phyloP scores from a whole-genome alignment of 2,329 filamentous ascomycete species.

The Paraphaeosphaeria minitans region DNA sequence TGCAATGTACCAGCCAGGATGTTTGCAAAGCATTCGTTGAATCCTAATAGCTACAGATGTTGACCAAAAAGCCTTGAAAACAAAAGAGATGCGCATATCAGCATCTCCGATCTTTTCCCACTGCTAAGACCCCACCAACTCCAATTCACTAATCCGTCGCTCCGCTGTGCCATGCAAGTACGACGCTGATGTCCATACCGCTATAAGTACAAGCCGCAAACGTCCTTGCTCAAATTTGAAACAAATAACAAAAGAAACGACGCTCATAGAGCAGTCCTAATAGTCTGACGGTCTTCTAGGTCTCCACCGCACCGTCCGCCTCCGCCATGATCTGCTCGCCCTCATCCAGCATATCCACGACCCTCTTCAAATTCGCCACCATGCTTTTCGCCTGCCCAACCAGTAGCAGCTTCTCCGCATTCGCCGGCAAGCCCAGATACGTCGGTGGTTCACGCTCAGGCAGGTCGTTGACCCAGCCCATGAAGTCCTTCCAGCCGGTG shows the following conservation, averaged over 20 bases:
- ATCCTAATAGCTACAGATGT: neutral
- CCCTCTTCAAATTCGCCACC: slow-evolving; percentile 81
- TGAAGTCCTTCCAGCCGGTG: slow-evolving; percentile 84
- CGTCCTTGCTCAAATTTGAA: neutral
- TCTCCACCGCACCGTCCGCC: slow-evolving; percentile 27
- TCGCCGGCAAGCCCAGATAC: slow-evolving; percentile 89
- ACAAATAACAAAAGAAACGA: slow-evolving; percentile 10
- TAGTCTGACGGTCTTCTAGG: neutral
- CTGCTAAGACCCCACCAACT: neutral
- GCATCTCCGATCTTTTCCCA: slow-evolving; percentile 13
- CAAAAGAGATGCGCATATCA: slow-evolving; percentile 20
- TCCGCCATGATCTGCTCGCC: slow-evolving; percentile 88
- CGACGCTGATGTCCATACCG: neutral
- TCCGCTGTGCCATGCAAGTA: neutral
- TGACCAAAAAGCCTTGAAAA: neutral
- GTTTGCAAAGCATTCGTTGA: neutral
- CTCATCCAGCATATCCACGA: slow-evolving; percentile 89
- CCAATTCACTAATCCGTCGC: neutral
- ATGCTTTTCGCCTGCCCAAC: slow-evolving; percentile 86
- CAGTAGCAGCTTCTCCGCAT: slow-evolving; percentile 93
- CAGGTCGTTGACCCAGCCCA: slow-evolving; percentile 86
- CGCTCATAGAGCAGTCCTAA: neutral
- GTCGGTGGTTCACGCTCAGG: slow-evolving; percentile 96
- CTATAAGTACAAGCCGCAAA: neutral
- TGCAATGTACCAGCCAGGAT: neutral